Conservation (phyloP, 306 rosid species). For the Cucurbita ficifolia region DNA sequence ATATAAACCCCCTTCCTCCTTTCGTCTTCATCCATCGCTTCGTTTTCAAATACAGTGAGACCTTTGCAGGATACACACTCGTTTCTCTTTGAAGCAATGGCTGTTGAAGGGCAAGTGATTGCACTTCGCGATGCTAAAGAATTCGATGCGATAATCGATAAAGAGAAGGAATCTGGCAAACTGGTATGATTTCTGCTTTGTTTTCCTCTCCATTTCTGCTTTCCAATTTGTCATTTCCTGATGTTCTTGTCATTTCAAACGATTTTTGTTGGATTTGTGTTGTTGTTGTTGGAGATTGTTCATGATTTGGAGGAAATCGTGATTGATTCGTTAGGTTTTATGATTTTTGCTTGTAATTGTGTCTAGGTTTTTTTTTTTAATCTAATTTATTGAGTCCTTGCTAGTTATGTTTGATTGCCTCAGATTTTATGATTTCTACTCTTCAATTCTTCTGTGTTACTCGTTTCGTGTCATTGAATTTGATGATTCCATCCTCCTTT, state of each 20-base stretch:
- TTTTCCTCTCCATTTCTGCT: not conserved
- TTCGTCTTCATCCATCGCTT: not conserved
- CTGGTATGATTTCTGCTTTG: constrained; percentile 13
- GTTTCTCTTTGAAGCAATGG: not conserved
- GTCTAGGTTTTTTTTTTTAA: not conserved
- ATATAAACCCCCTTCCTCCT: not conserved
- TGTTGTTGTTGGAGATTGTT: not conserved
- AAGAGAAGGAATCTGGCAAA: constrained; percentile 20
- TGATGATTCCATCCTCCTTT: not conserved
- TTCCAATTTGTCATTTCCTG: not conserved
- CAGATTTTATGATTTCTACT: not conserved
- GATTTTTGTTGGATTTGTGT: not conserved
- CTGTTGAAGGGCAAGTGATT: constrained; percentile 30
- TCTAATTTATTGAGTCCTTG: not conserved
- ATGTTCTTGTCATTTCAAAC: not conserved
- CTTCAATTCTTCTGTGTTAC: not conserved
- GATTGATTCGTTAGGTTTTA: not conserved
- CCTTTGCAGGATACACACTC: not conserved
- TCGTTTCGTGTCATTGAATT: not conserved
- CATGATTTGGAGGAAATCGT: not conserved
- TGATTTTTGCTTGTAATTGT: not conserved
- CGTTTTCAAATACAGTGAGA: not conserved
- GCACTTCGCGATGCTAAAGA: constrained; percentile 15
- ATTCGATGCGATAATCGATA: constrained; percentile 16
- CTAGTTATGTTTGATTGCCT: not conserved